Evolutionary conservation across 805 yeast genomes (phyloP), one percentile per base, ranked within the genome.

Genomic region (Allodekkera sacchari): DNA sequence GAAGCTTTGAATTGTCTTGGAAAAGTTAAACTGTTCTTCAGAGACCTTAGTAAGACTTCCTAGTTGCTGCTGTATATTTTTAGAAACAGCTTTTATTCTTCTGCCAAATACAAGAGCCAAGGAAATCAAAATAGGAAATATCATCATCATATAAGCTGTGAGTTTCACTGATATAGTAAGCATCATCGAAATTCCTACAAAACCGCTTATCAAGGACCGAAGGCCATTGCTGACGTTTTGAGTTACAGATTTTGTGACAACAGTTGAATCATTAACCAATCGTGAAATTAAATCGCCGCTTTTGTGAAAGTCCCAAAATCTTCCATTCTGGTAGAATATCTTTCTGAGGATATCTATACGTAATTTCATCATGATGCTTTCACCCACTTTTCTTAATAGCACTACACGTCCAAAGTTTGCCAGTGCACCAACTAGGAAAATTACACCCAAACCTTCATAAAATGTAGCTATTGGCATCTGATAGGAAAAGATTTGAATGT

Each of bases 201-300:
- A 63, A 1, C 95, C 95, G 45, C 85, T 76, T 14, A 89, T 74
- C 1, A 77, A 53, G 0, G 96, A 77, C 36, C 96, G 63, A 22
- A 87, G 67, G n/a, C 97, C 97, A 52, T 89, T 96, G 35, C 92
- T 79, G 16, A 89, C 68, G 52, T 89, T 88, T 44, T 82, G 89
- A 21, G 96, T 84, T 13, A 89, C 73, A 0, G 95, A 76, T 47
- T 79, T 74, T 6, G 95, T 72, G 10, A 89, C 94, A 27, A 89
- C 75, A 19, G 87, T 84, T 1, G 96, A 82, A 53, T 89, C 97
- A 25, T 83, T 80, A 4, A 92, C 81, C 29, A 89, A 61, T 39
- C 97, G 66, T 5, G 95, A 84, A 27, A 89, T 85, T 47, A 89
- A 64, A 52, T 89, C 97, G 25, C 97, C 97, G 7, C 87, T 85